These are phyloP conservation scores for Ganoderma resinaceum DNA, from an alignment of 1,284 basidiomycete genomes.

Conservation along the genomic window DNA sequence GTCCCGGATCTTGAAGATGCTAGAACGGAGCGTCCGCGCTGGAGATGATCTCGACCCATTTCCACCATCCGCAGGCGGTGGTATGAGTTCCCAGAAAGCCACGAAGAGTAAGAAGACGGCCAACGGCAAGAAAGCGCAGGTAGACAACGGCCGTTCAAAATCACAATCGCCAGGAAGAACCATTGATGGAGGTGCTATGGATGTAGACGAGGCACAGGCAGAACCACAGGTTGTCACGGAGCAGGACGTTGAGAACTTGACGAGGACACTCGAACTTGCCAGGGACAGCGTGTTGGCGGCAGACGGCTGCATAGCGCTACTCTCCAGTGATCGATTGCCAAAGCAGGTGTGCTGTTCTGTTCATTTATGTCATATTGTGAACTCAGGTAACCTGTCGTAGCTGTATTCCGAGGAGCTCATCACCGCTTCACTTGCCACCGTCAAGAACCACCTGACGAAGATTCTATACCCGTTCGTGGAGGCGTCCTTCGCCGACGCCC, in stretches of 20 bases:
- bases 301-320: slow-evolving; percentile 80
- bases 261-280: slow-evolving; percentile 59
- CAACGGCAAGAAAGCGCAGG: slow-evolving; percentile 47
- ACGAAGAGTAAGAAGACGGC: slow-evolving; percentile 45
- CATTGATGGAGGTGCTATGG: slow-evolving; percentile 39
- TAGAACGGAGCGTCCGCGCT: slow-evolving; percentile 78
- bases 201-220: slow-evolving; percentile 33
- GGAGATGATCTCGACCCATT: slow-evolving; percentile 81
- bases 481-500: slow-evolving; percentile 54
- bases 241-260: slow-evolving; percentile 58
- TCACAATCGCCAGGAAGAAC: slow-evolving; percentile 37
- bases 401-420: slow-evolving; percentile 94
- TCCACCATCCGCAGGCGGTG: slow-evolving; percentile 37
- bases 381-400: slow-evolving; percentile 44
- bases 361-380: background rate
- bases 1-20: slow-evolving; percentile 71
- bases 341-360: slow-evolving; percentile 70
- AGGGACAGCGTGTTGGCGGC: slow-evolving; percentile 80
- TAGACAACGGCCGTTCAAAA: slow-evolving; percentile 40
- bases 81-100: slow-evolving; percentile 34
- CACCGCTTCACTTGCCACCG: slow-evolving; percentile 72
- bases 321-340: slow-evolving; percentile 79
- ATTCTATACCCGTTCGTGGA: slow-evolving; percentile 91
- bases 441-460: slow-evolving; percentile 83
- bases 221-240: slow-evolving; percentile 48